Evolutionary conservation across 129 eudicot genomes (phyloP), one percentile per base, ranked within the genome.

Genomic region (Flaveria ramosissima): DNA sequence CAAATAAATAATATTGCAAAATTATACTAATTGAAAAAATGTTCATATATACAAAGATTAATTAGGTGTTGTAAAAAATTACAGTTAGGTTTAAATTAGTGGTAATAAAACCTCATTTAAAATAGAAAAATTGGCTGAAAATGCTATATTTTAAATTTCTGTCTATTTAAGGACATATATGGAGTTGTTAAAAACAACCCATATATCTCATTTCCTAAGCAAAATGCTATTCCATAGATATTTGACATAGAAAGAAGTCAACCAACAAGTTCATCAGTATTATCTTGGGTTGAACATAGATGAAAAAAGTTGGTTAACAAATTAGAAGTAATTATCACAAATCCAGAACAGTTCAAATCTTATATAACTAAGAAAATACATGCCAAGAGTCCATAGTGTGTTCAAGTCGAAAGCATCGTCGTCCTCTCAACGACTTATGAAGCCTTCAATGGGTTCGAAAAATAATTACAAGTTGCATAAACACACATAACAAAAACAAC

Each of bases 401-500:
- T 66, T 66, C 74, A 65, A 73, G 26, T 73, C 52, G 50, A 9
- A 52, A 78, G 32, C 69, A 41, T 73, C 52, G 61, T 80, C 70
- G 83, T 55, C 60, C n/a, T 27, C 52, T 24, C 15, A 73, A 72
- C 75, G 79, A 80, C 83, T 66, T 80, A 80, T 80, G 83, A 73
- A 66, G 70, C 75, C 70, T 80, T 66, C 59, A 42, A 24, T 72
- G 32, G 66, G 75, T 74, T 80, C 4, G 55, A 41, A 67, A n/a
- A 80, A 55, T 80, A 80, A 74, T 80, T 80, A 80, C 84, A 74
- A 55, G 42, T 80, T 73, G 80, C 84, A 80, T 27, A 80, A 80
- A 74, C 84, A 80, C 84, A 80, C 84, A 74, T 32, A 73, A 80
- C 45, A 55, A 53, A 53, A 74, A 80, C 84, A 80, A 72, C 52